phyloP scores from a whole-genome alignment of 441 rosid species.

The Populus hybrid region DNA sequence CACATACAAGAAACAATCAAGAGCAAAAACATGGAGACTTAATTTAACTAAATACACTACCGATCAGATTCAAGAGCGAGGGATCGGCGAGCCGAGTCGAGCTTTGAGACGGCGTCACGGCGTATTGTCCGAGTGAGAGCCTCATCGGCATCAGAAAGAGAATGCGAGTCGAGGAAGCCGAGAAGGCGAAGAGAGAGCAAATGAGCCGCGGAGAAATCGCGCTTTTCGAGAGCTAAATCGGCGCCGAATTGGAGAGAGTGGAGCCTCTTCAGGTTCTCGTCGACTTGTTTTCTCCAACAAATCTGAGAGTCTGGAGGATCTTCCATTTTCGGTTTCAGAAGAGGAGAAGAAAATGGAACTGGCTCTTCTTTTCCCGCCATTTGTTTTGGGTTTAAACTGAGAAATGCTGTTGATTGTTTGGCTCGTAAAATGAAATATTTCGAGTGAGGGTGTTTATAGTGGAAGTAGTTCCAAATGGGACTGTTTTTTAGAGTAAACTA shows the following conservation, averaged over 20 bases:
- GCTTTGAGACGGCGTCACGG: conserved; percentile 57
- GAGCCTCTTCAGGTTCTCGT: conserved; percentile 76
- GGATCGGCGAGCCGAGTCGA: conserved; percentile 53
- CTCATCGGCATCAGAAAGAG: conserved; percentile 52
- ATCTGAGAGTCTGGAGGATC: conserved; percentile 18
- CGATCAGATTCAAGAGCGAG: conserved; percentile 71
- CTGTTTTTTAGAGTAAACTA: not conserved
- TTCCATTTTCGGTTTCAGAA: conserved; percentile 27
- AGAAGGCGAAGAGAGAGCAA: conserved; percentile 76
- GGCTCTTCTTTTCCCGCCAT: conserved; percentile 59
- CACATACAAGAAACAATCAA: not conserved
- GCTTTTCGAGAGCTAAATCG: conserved; percentile 62
- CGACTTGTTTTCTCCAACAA: conserved; percentile 73
- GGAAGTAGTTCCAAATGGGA: not conserved
- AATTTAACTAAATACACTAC: conserved; percentile 29
- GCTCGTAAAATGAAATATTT: not conserved
- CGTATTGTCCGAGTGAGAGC: conserved; percentile 61
- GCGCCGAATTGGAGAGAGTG: conserved; percentile 81
- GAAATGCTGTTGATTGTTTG: not conserved
- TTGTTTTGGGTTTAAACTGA: not conserved
- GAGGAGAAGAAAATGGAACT: conserved; percentile 18
- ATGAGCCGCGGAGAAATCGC: conserved; percentile 67
- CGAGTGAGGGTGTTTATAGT: not conserved
- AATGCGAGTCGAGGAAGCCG: conserved; percentile 85
- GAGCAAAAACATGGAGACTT: not conserved